A percentile compares a stretch with the other conserved stretches of the same genome.
These are phyloP conservation scores for Pleurotus citrinopileatus DNA, from an alignment of 768 basidiomycete genomes.

Conservation along the genomic window DNA sequence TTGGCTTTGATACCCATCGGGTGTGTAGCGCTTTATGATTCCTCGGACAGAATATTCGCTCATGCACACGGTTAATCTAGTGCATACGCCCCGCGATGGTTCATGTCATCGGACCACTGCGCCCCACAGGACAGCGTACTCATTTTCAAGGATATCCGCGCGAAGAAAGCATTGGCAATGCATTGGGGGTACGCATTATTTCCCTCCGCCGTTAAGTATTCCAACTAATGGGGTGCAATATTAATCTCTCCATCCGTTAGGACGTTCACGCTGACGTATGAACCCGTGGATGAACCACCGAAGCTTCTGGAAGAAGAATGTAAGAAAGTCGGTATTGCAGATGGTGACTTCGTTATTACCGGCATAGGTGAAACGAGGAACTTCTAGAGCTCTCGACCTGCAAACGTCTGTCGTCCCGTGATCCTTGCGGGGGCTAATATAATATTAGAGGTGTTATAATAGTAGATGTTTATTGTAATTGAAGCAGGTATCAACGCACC, in stretches of 20 bases:
- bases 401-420: too few species aligned
- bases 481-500: too few species aligned
- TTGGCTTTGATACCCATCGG: constrained; percentile 72
- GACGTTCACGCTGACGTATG: constrained; percentile 51
- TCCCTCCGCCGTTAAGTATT: background rate
- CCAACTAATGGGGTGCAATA: background rate
- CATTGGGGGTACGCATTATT: constrained; percentile 57
- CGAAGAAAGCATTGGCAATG: constrained; percentile 62
- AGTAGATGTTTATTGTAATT: too few species aligned
- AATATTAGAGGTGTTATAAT: too few species aligned
- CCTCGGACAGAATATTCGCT: too few species aligned
- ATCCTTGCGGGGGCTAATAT: too few species aligned
- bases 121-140: constrained; percentile 67
- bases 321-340: constrained; percentile 46
- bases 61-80: too few species aligned
- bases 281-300: constrained; percentile 62
- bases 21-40: too few species aligned
- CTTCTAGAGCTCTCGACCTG: constrained; percentile 20
- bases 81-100: constrained; percentile 53
- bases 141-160: constrained; percentile 61
- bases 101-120: constrained; percentile 61
- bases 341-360: constrained; percentile 52
- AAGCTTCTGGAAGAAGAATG: constrained; percentile 49
- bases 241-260: constrained; percentile 29
- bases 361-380: constrained; percentile 59